Conservation (phyloP, 805 yeast genomes). For the Yarrowia divulgata region DNA sequence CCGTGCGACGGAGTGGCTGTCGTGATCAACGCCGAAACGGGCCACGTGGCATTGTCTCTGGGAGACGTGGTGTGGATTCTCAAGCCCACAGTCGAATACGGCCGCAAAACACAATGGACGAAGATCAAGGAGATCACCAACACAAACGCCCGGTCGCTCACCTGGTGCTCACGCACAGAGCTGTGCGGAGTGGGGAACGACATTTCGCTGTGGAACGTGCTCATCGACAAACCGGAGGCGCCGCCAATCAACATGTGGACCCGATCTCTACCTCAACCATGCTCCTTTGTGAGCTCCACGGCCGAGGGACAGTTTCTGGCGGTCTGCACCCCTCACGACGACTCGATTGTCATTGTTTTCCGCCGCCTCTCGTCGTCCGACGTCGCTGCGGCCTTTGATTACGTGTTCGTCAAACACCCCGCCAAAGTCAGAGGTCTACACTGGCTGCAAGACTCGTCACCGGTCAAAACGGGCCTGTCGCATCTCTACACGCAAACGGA, state of each 20-base stretch:
- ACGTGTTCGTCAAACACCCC: constrained; percentile 24
- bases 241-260: constrained; percentile 28
- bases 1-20: constrained; percentile 71
- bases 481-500: constrained; percentile 30
- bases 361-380: constrained; percentile 19
- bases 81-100: constrained; percentile 44
- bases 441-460: constrained; percentile 32
- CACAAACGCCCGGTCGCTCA: constrained; percentile 49
- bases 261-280: constrained; percentile 1
- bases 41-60: constrained; percentile 52
- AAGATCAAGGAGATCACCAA: constrained; percentile 59
- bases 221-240: constrained; percentile 6
- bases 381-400: constrained; percentile 19
- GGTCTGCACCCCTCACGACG: constrained; percentile 22
- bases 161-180: constrained; percentile 28
- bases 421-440: not conserved
- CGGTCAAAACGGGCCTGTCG: constrained; percentile 15
- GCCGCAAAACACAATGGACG: constrained; percentile 51
- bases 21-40: constrained; percentile 66
- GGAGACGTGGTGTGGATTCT: constrained; percentile 44
- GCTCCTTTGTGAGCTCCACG: constrained; percentile 29
- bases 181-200: constrained; percentile 3
- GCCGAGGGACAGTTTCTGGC: constrained; percentile 37
- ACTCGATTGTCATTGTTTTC: constrained; percentile 19
- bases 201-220: constrained; percentile 21